Percentiles rank a stretch among this genome's conserved stretches.
These are phyloP conservation scores for Sarocladium kiliense DNA, from an alignment of 2,329 filamentous ascomycete genomes.

Conservation along the genomic window DNA sequence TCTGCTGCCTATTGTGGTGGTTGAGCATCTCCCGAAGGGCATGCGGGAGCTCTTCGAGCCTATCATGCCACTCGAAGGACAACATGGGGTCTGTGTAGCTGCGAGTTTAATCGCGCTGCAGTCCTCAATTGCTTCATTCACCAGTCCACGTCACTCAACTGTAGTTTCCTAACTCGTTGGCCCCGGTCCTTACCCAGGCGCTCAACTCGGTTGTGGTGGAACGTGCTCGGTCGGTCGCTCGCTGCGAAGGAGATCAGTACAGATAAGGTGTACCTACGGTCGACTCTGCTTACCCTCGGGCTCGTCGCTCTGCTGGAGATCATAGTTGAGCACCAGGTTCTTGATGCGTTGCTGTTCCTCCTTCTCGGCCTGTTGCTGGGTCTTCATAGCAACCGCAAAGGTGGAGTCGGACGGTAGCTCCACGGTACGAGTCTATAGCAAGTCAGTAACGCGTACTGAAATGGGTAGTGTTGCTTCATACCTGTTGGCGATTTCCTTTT, in stretches of 20 bases:
- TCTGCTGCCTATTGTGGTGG: too few species aligned
- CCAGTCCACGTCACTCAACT: slow-evolving; percentile 97
- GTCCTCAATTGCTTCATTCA: slow-evolving; percentile 37
- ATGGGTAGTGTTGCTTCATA: slow-evolving; percentile 24
- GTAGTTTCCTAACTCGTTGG: slow-evolving; percentile 83
- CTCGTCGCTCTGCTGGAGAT: slow-evolving; percentile 79
- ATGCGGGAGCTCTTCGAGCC: too few species aligned
- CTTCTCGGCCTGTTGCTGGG: slow-evolving; percentile 87
- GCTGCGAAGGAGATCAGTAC: slow-evolving; percentile 15
- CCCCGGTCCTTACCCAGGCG: slow-evolving; percentile 58
- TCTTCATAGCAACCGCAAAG: slow-evolving; percentile 94
- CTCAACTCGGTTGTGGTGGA: slow-evolving; percentile 52
- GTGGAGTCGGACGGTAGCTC: slow-evolving; percentile 86
- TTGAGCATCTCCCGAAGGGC: not conserved
- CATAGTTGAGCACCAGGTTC: slow-evolving; percentile 92
- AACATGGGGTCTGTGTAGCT: not conserved
- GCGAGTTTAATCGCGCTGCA: not conserved
- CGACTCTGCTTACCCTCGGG: slow-evolving; percentile 61
- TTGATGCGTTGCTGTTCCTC: slow-evolving; percentile 99
- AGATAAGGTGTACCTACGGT: not conserved
- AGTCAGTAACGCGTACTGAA: not conserved
- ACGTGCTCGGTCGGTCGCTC: slow-evolving; percentile 44
- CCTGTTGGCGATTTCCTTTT: slow-evolving; percentile 91
- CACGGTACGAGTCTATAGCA: slow-evolving; percentile 73
- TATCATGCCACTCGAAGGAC: too few species aligned